Base-by-base conservation (phyloP, 2,329 filamentous ascomycete species). In the Zasmidium angulare region DNA sequence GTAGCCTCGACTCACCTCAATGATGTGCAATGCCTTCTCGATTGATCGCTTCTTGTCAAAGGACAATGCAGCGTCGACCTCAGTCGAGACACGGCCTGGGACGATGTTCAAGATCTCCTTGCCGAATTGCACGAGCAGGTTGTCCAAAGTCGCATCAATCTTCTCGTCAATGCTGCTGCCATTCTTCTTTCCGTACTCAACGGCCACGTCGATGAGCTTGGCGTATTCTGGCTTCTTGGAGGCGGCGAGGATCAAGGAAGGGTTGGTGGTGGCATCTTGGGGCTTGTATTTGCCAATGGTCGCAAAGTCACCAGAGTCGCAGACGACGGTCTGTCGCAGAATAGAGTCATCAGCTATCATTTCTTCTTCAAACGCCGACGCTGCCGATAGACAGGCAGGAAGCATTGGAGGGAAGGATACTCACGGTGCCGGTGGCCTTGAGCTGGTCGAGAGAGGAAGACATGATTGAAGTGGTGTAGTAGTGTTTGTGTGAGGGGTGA, bases 281-380 rank as follows among this genome's bases (percentile, higher is more conserved):
- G 95, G 95, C 88, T 96, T 96, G 88, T 99, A 99, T 85, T 98
- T 97, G 84, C 85, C 93, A 79, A 99, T 99, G 79, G 93, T 93
- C 87, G 81, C 77, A 69, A 79, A 78, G 75, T 82, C 89, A 88
- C 93, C 95, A 79, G 93, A 96, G 84, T 98, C 95, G 79, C 90
- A 93, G 79, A 98, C 95, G 75, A 98, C 95, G 67, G 91, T 89
- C 91, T 95, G 75, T 68, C 48, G 19, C 53, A 29, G 14, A n/a
- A 46, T 12, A 22, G 21, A 24, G 43, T 47, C 14, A 53, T 63
- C 58, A 60, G 57, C 59, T 54, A 68, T 10, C 46, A 66, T 62
- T 61, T 59, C 40, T 43, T 55, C 26, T 62, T 60, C 62, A 64
- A 51, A 63, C 48, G 64, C 60, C 62, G 64, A 63, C 29, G 22